These are phyloP conservation scores for Ceratocystis lukuohia DNA, from an alignment of 2,329 filamentous ascomycete species.

Conservation along the genomic window DNA sequence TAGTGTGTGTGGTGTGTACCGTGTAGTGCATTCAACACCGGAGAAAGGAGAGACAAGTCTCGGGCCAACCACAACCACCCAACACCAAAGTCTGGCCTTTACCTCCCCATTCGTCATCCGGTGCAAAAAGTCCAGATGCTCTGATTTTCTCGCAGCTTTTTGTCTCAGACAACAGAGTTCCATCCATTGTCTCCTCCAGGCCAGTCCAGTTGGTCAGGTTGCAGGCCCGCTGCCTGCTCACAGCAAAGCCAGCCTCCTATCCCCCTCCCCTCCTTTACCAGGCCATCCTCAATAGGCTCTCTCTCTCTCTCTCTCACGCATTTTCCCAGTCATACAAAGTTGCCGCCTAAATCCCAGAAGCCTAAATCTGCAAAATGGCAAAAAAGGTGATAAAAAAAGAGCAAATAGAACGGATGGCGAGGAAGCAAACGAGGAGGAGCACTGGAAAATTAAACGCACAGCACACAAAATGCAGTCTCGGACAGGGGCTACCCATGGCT, in stretches of 20 bases:
- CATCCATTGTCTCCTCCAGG: not conserved
- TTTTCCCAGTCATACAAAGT: not conserved
- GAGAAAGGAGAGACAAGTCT: slow-evolving; percentile 3
- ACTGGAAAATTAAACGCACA: not conserved
- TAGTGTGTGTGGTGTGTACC: not conserved
- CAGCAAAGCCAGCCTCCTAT: not conserved
- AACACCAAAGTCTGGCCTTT: not conserved
- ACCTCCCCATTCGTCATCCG: not conserved
- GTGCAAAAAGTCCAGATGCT: not conserved
- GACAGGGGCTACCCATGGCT: not conserved
- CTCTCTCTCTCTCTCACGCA: not conserved
- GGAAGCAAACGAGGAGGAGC: not conserved
- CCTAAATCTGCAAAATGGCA: not conserved
- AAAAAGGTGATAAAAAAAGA: not conserved
- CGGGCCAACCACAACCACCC: slow-evolving; percentile 2
- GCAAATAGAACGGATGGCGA: not conserved
- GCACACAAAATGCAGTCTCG: not conserved
- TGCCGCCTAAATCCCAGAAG: not conserved
- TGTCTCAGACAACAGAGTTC: not conserved
- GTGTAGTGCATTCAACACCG: not conserved
- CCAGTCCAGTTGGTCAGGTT: not conserved
- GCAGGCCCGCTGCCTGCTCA: not conserved
- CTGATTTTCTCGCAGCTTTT: not conserved
- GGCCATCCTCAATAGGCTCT: not conserved
- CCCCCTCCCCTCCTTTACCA: not conserved